Evolutionary conservation across 176 grass and related monocot species (phyloP).

Genomic region (sorghum (Sorghum bicolor)): DNA sequence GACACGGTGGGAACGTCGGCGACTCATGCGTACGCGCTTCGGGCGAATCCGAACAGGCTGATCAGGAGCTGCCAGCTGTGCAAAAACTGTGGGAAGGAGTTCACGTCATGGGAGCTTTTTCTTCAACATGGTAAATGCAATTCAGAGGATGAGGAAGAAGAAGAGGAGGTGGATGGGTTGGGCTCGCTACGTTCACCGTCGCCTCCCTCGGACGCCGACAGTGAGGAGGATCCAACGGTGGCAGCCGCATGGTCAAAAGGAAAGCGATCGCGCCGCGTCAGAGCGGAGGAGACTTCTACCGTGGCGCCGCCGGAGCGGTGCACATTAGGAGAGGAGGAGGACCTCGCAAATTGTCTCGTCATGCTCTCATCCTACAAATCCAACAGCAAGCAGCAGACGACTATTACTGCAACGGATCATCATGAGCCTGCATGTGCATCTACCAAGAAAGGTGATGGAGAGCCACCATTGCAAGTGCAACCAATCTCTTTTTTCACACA

Average conservation of each 20-base stretch:
- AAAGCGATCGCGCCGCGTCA: conserved; percentile 55
- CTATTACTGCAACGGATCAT: not conserved
- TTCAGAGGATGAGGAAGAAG: conserved; percentile 40
- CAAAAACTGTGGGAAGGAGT: conserved; percentile 76
- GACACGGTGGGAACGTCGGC: conserved; percentile 19
- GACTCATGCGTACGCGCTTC: conserved; percentile 63
- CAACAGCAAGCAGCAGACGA: conserved; percentile 17
- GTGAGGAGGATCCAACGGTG: conserved; percentile 13
- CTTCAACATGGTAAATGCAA: conserved; percentile 65
- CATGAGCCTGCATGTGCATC: conserved; percentile 22
- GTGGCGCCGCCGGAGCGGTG: not conserved
- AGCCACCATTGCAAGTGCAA: conserved; percentile 13
- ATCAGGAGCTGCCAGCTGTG: conserved; percentile 54
- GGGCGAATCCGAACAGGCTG: conserved; percentile 56
- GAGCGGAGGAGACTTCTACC: not conserved
- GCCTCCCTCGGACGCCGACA: conserved; percentile 25
- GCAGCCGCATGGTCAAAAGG: conserved; percentile 52
- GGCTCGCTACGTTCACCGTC: conserved; percentile 23
- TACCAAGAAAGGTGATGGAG: conserved; percentile 18
- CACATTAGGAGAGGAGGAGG: conserved; percentile 52
- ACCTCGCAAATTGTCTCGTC: conserved; percentile 64
- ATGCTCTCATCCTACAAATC: conserved; percentile 54
- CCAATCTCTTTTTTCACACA: conserved; percentile 30
- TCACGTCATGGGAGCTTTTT: conserved; percentile 61
- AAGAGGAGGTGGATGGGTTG: not conserved